Evolutionary conservation across 176 grass and related monocot species (phyloP).

Genomic region (Juncus effusus): DNA sequence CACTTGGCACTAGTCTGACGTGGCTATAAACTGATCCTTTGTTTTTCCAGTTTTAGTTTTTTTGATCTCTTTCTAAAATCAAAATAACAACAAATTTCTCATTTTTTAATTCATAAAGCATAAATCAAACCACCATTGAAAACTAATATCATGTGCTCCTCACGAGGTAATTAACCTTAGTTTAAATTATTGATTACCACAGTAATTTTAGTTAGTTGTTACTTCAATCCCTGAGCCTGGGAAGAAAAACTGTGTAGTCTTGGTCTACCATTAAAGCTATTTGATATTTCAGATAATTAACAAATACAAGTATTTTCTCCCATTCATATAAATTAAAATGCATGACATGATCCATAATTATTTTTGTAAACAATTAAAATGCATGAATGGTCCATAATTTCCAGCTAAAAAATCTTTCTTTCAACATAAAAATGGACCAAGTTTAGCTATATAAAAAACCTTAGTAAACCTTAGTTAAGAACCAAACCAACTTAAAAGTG

Average conservation of each 20-base stretch:
- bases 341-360: no score
- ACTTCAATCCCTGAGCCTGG: conserved; percentile 1
- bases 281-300: no score
- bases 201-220: background rate
- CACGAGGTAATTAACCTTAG: background rate
- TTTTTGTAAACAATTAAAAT: no score
- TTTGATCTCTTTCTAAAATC: background rate
- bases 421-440: background rate
- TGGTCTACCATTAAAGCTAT: conserved; percentile 9
- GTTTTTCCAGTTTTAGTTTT: background rate
- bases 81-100: background rate
- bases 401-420: background rate
- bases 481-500: background rate
- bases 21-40: background rate
- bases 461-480: no score
- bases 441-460: background rate
- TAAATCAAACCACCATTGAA: conserved; percentile 7
- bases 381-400: no score
- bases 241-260: background rate
- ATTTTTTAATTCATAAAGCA: conserved; percentile 15
- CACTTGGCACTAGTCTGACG: conserved; percentile 16
- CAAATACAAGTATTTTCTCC: no score
- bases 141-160: conserved; percentile 15
- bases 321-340: no score
- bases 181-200: no score